These are phyloP conservation scores for Aegilops speltoides DNA, from an alignment of 176 grass and related monocot genomes.

Conservation along the genomic window DNA sequence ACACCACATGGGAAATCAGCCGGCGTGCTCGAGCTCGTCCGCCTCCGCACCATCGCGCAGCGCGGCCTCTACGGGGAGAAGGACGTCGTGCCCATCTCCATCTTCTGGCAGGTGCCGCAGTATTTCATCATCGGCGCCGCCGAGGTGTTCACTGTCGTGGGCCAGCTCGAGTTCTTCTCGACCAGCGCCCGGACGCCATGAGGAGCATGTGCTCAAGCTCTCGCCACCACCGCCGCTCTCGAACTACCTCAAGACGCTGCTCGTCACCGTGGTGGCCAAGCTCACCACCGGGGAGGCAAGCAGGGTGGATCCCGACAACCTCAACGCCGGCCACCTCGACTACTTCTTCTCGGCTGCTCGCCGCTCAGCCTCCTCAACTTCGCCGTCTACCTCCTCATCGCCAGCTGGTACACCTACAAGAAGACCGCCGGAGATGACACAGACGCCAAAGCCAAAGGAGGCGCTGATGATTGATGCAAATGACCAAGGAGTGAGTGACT, in stretches of 20 bases:
- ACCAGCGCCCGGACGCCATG: constrained; percentile 36
- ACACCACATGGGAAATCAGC: background rate
- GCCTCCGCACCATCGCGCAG: constrained; percentile 39
- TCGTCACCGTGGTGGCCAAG: constrained; percentile 29
- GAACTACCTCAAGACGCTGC: constrained; percentile 23
- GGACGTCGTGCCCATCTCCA: constrained; percentile 58
- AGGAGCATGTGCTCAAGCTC: background rate
- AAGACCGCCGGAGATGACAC: background rate
- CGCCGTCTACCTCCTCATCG: background rate
- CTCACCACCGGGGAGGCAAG: background rate
- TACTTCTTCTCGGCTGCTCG: background rate
- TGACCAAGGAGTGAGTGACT: background rate
- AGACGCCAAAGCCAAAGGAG: background rate
- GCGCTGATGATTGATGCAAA: background rate
- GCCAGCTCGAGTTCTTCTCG: constrained; percentile 91
- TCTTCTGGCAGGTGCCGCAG: constrained; percentile 90
- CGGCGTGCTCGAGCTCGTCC: constrained; percentile 57
- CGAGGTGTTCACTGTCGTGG: constrained; percentile 75
- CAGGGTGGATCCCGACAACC: background rate
- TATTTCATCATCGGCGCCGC: constrained; percentile 78
- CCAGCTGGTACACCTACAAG: background rate
- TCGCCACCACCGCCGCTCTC: constrained; percentile 15
- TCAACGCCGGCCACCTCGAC: background rate
- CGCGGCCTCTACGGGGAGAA: constrained; percentile 41
- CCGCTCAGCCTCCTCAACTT: background rate